Base-by-base conservation (phyloP, 352 stramenopile species). In the Phytophthora cryptogea region DNA sequence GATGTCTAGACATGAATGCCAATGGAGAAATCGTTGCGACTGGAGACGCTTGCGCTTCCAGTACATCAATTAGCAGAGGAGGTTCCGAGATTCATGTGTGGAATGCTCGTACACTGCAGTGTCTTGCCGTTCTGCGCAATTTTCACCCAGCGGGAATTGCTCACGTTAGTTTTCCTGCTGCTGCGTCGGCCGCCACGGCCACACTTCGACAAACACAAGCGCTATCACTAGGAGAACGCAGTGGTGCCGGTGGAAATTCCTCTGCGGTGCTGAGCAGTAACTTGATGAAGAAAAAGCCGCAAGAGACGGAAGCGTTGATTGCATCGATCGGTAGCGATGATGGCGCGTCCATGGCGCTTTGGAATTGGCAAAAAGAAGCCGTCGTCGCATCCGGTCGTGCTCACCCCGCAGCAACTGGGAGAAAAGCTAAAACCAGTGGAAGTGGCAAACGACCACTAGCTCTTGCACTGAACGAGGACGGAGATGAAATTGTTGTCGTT, bases 321-420 rank as follows among this genome's bases (percentile, higher is more conserved):
- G 74, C 83, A 5, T 90, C 81, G 6, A 71, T 93, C 20, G 83
- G 81, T 3, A 78, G 56, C n/a, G 85, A 92, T 8, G 56, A 54
- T 0, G 78, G 86, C 17, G 70, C 70, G 14, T 89, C 78, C 30
- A 90, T 94, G 74, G 81, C 82, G 1, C 62, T 94, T n/a, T 94
- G 85, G 85, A 76, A 94, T 48, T 94, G 85, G 85, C 73, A 85
- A 31, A 63, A 86, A 53, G 81, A 74, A 44, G 69, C 65, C 0
- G 63, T 94, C 0, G 10, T 91, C 1, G 80, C 79, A 1, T 90
- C 80, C 4, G 81, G 83, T 9, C 63, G 80, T 42, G 78, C 83
- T 2, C 59, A 72, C 28, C 59, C 53, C 37, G 68, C 53, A 45
- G 49, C 59, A 35, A 52, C 43, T 13, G 57, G 63, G 17, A 47